Conservation (phyloP, 371 early-diverging fungal genomes). For the Actinomortierella ambigua region DNA sequence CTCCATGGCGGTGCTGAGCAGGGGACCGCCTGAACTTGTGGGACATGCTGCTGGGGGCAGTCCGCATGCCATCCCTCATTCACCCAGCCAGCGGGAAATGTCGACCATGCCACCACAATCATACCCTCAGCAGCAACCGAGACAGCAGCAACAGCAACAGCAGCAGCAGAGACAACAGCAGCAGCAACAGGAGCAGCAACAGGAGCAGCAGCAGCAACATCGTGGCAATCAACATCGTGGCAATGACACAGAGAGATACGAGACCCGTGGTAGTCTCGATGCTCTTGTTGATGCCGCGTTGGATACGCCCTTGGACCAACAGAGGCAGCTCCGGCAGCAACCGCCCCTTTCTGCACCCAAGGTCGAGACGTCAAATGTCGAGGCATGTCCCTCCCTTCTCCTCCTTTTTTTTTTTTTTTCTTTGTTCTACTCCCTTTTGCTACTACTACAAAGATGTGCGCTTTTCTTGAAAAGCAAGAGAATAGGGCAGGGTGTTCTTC, state of each 20-base stretch:
- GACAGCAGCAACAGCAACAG: neutral
- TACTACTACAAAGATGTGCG: too few relatives aligned
- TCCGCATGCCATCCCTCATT: too few relatives aligned
- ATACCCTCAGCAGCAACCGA: constrained; percentile 3
- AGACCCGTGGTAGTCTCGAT: constrained; percentile 32
- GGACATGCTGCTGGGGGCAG: too few relatives aligned
- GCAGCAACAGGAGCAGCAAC: neutral
- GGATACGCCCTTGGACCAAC: constrained; percentile 15
- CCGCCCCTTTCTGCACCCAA: neutral
- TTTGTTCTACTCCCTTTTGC: too few relatives aligned
- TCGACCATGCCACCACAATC: neutral
- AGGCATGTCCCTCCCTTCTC: too few relatives aligned
- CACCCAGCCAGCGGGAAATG: too few relatives aligned
- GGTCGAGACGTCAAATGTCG: too few relatives aligned
- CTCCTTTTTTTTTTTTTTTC: too few relatives aligned
- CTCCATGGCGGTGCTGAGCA: too few relatives aligned
- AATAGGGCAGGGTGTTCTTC: too few relatives aligned
- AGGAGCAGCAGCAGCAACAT: neutral
- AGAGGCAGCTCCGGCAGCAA: neutral
- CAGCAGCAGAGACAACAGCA: neutral
- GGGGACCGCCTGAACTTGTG: too few relatives aligned
- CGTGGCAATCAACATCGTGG: neutral
- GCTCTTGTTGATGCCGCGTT: constrained; percentile 39
- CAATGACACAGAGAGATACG: constrained; percentile 9
- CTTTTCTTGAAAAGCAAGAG: too few relatives aligned